Conservation (phyloP, 495 filamentous ascomycete species). For the Lophiotrema nucula region DNA sequence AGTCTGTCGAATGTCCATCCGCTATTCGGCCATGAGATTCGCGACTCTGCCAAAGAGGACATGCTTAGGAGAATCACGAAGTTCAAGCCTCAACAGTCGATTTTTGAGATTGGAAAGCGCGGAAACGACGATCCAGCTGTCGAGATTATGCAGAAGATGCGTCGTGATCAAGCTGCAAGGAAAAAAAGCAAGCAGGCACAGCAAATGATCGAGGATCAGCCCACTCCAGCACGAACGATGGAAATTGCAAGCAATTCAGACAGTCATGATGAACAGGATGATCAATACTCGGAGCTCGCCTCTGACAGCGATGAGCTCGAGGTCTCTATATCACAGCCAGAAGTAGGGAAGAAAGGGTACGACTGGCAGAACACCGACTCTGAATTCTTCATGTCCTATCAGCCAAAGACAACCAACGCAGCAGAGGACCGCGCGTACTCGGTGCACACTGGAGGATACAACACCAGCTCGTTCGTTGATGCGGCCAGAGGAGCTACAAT, state of each 20-base stretch:
- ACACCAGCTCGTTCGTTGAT: conserved; percentile 70
- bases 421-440: conserved; percentile 90
- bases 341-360: conserved; percentile 38
- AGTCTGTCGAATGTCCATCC: conserved; percentile 69
- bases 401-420: conserved; percentile 67
- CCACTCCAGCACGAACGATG: conserved; percentile 23
- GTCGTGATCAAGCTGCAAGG: conserved; percentile 60
- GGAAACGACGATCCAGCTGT: conserved; percentile 68
- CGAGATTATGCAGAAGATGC: conserved; percentile 67
- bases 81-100: conserved; percentile 85
- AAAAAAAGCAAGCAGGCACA: conserved; percentile 44
- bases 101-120: conserved; percentile 85
- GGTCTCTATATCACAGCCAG: conserved; percentile 70
- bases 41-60: conserved; percentile 65
- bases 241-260: conserved; percentile 14
- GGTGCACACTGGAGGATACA: conserved; percentile 72
- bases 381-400: conserved; percentile 96
- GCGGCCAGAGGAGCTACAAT: conserved; percentile 80
- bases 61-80: conserved; percentile 84
- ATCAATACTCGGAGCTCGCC: conserved; percentile 30
- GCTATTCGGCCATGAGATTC: conserved; percentile 68
- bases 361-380: conserved; percentile 77
- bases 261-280: conserved; percentile 6
- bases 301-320: conserved; percentile 63
- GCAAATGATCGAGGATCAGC: neutral